Base-by-base conservation (phyloP, 169 alveolate species). In the Plasmodium knowlesi region DNA sequence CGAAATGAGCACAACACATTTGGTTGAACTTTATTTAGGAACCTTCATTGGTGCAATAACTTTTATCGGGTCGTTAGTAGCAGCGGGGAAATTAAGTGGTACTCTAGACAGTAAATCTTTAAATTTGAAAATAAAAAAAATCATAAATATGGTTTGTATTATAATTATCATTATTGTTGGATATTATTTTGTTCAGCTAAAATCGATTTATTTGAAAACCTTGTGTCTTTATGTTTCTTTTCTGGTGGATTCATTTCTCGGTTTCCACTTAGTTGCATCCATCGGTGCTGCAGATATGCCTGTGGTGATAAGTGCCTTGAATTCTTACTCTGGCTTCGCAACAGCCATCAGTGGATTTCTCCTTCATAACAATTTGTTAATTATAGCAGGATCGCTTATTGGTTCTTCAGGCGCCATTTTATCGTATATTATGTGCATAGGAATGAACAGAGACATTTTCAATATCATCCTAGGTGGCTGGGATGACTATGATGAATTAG, bases 281-380 rank as follows among this genome's bases (percentile, higher is more conserved):
- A 97, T 98, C 32, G 99, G 99, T 74, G 99, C 98, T 22, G 99
- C 99, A 74, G 99, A 98, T 95, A 98, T 98, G 99, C 99, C 99
- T 2, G 99, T 98, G 67, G 99, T 97, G 67, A 98, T 98, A 57
- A 97, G 99, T 73, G 97, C 97, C 96, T 91, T 98, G 92, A 98
- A 98, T 92, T 98, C 99, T 32, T 98, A 98, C 94, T 97, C 99
- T 76, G 99, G 99, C 0, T 97, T 98, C 97, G 98, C 99, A 76
- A 96, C 98, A 50, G 96, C 98, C 76, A 98, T 98, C 54, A 98
- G 98, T 85, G 99, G 99, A 50, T 97, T 98, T 95, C 97, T 98
- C 97, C 95, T 98, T 50, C 96, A 96, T 88, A 98, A 98, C 83
- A 97, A 97, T 78, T 92, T 98, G 53, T 95, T 98, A 43, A 98